Evolutionary conservation across 2,329 filamentous ascomycete species (phyloP).

Genomic region (Phialemonium atrogriseum): DNA sequence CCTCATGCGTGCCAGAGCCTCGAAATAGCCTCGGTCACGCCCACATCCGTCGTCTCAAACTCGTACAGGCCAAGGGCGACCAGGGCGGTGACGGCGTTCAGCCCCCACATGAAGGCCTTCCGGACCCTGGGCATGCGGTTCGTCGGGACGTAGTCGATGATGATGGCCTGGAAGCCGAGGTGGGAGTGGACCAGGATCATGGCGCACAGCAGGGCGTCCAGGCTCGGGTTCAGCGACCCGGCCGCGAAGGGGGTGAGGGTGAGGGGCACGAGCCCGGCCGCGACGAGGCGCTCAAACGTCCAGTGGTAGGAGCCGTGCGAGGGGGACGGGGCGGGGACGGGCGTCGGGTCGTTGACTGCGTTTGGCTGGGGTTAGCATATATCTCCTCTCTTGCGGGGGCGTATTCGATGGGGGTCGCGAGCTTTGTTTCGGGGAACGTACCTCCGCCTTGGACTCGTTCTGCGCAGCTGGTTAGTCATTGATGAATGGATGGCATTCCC

Average conservation of each 20-base stretch:
- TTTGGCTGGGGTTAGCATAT: conserved; percentile 14
- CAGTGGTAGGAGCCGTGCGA: conserved; percentile 96
- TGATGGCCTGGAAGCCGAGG: conserved; percentile 84
- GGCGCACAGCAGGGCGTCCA: conserved; percentile 79
- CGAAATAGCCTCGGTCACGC: conserved; percentile 81
- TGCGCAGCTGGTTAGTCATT: conserved; percentile 31
- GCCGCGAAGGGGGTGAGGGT: conserved; percentile 87
- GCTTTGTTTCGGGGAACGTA: conserved; percentile 32
- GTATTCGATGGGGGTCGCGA: conserved; percentile 4
- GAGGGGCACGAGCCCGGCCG: conserved; percentile 74
- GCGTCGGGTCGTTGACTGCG: conserved; percentile 77
- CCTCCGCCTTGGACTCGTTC: conserved; percentile 68
- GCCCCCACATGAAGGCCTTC: conserved; percentile 64
- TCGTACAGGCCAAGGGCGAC: conserved; percentile 90
- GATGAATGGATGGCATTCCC: conserved; percentile 27
- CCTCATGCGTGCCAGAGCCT: conserved; percentile 76
- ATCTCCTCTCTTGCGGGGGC: too few relatives aligned
- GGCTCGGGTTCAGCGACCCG: conserved; percentile 80
- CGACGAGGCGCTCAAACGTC: conserved; percentile 85
- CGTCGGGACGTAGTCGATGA: conserved; percentile 85
- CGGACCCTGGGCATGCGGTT: conserved; percentile 59
- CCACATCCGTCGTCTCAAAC: conserved; percentile 98
- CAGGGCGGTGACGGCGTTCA: conserved; percentile 70
- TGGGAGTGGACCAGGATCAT: conserved; percentile 86
- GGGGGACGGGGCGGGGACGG: conserved; percentile 62